A percentile compares a stretch with the other conserved stretches of the same genome.
Evolutionary conservation across 2,329 filamentous ascomycete species (phyloP).

Genomic region (Juglanconis sp.): DNA sequence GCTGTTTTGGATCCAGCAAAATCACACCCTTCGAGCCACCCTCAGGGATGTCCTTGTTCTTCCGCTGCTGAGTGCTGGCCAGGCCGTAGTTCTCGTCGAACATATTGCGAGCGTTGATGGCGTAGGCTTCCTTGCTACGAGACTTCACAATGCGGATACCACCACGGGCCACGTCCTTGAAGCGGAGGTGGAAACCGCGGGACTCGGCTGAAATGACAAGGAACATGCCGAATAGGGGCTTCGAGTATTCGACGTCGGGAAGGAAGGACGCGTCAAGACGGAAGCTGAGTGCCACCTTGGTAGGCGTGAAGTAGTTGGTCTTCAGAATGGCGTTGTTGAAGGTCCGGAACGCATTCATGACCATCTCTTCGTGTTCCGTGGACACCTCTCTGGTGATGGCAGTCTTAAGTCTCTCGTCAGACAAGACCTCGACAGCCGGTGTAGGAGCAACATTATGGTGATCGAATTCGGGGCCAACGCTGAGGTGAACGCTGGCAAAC

Average conservation of each 20-base stretch:
- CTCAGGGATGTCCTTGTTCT: slow-evolving; percentile 99
- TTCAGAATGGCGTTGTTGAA: slow-evolving; percentile 94
- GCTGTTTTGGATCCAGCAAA: slow-evolving; percentile 86
- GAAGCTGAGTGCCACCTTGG: slow-evolving; percentile 97
- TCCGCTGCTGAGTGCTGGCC: slow-evolving; percentile 96
- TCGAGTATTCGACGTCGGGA: slow-evolving; percentile 87
- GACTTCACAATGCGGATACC: slow-evolving; percentile 99
- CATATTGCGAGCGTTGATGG: slow-evolving; percentile 91
- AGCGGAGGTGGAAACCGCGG: slow-evolving; percentile 93
- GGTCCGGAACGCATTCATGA: slow-evolving; percentile 92
- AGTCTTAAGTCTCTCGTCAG: slow-evolving; percentile 69
- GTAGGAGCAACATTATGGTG: slow-evolving; percentile 52
- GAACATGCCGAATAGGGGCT: slow-evolving; percentile 96
- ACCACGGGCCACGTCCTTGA: slow-evolving; percentile 93
- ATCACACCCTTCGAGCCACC: slow-evolving; percentile 98
- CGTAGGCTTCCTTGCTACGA: slow-evolving; percentile 89
- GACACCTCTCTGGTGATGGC: slow-evolving; percentile 75
- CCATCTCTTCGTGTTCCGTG: slow-evolving; percentile 97
- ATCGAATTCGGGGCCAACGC: slow-evolving; percentile 48
- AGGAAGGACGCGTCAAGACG: slow-evolving; percentile 86
- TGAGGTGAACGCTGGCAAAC: slow-evolving; percentile 83
- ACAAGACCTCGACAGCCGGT: slow-evolving; percentile 65
- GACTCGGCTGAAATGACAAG: slow-evolving; percentile 96
- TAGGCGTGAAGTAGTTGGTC: slow-evolving; percentile 96
- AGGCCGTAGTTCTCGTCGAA: slow-evolving; percentile 99